Evolutionary conservation across 2,329 filamentous ascomycete genomes (phyloP).

Genomic region (Botrytis aclada): DNA sequence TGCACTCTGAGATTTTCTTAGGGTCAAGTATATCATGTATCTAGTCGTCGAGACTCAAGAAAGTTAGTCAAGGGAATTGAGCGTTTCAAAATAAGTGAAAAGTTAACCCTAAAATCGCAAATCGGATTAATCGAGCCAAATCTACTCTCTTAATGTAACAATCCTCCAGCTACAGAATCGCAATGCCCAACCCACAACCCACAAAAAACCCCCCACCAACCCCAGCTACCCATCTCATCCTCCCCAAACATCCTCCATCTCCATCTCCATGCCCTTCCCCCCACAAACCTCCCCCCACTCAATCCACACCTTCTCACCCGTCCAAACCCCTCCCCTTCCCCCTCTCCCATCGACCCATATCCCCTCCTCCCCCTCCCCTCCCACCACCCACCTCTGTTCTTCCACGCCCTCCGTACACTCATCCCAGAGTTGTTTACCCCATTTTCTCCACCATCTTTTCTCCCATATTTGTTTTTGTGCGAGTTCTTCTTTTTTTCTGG

Average conservation of each 20-base stretch:
- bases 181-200: not conserved
- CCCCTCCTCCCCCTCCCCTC: not conserved
- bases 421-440: not conserved
- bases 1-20: no score
- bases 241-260: not conserved
- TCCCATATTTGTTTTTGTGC: not conserved
- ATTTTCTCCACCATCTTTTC: not conserved
- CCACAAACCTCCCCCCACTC: not conserved
- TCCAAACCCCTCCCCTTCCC: not conserved
- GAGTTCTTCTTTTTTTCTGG: not conserved
- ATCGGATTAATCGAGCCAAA: no score
- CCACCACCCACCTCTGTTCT: not conserved
- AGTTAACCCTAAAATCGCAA: not conserved
- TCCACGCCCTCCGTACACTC: not conserved
- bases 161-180: not conserved
- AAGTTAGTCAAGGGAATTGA: rapidly evolving
- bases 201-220: no score
- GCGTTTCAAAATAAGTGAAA: no score
- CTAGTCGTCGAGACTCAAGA: not conserved
- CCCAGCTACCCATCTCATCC: not conserved
- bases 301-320: not conserved
- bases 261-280: not conserved
- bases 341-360: not conserved
- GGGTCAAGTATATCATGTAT: no score
- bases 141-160: not conserved